Base-by-base conservation (phyloP, 1,284 basidiomycete genomes). In the Austropuccinia psidii region DNA sequence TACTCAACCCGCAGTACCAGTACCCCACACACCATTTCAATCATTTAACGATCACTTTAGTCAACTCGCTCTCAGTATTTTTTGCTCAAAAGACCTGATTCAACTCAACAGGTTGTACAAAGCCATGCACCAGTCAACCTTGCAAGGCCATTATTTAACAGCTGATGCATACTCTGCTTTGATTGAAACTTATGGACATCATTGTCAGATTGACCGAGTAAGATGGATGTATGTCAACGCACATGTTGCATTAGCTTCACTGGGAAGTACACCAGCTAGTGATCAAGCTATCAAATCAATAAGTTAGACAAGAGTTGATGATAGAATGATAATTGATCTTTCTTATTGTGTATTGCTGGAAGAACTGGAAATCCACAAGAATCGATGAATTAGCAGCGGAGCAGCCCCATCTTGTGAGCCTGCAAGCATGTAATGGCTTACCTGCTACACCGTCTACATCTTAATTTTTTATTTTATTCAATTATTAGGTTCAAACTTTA, bases 291-390 rank as follows among this genome's bases (percentile, higher is more conserved):
- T 55, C 43, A 31, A 58, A 11, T 74, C 73, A 3, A 27, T 57
- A 15, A 69, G 73, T 33, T 96, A 93, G 93, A 85, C 87, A 79
- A 79, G 83, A 37, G 82, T 96, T 65, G 93, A 97, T 81, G 89
- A 94, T 81, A 84, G 85, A 74, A 96, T 96, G 92, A 85, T 96
- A 75, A 86, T 91, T 72, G 90, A 88, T 0, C 84, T 88, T 39
- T 91, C 90, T 0, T 89, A 93, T 77, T 85, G 87, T 2, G 92
- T 91, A 0, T 86, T 90, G 72, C 82, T 91, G 72, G 88, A 91
- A 66, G 84, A 86, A 29, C 91, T 92, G 0, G 89, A 90, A 78
- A 83, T 88, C 29, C 90, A 96, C 80, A 87, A 92, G 27, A 80
- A 83, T n/a, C 85, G 90, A 52, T 87, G 97, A 58, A 83, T 94